Evolutionary conservation across 768 basidiomycete genomes (phyloP), one percentile per base, ranked within the genome.

Genomic region (Mycena maculata): DNA sequence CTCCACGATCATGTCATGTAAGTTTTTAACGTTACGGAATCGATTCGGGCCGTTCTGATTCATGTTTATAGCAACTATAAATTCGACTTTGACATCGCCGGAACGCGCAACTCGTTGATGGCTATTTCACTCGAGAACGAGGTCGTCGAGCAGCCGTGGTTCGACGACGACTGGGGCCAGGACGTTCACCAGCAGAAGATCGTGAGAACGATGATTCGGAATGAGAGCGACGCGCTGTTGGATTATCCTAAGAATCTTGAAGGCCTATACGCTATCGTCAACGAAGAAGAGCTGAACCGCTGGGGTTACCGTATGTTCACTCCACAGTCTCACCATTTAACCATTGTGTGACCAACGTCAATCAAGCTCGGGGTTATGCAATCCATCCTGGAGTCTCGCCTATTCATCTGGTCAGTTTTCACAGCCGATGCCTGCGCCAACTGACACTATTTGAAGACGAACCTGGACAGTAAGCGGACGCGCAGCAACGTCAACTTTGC

Each of bases 401-500:
- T 4, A 79, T 88, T 47, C 83, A 88, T 73, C 81, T 83, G 52
- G 87, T 87, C 66, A 44, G 80, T 71, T 30, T 38, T 20, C 36
- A 18, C 33, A n/a, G n/a, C 23, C 23, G 22, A 11, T 41, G 44
- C 25, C n/a, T 23, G n/a, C n/a, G n/a, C 47, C 12, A 22, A 52
- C 73, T 36, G 16, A 20, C 12, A 38, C 39, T 33, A 39, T 36
- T 62, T 38, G 22, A 1, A 69, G 88, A 86, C 86, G 5, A 84
- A 87, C 54, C 81, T 89, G 0, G 84, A 88, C 7, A 87, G 85
- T 33, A 90, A 89, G 76, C 83, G 88, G 2, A 79, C 88, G 10
- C 75, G 85, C 53, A 84, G 88, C 36, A 90, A 90, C 57, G 88
- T 85, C 6, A 87, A 90, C 71, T 91, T 89, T 87, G 89, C 89